These are phyloP conservation scores for Evernia prunastri DNA, from an alignment of 495 filamentous ascomycete genomes.

Conservation along the genomic window DNA sequence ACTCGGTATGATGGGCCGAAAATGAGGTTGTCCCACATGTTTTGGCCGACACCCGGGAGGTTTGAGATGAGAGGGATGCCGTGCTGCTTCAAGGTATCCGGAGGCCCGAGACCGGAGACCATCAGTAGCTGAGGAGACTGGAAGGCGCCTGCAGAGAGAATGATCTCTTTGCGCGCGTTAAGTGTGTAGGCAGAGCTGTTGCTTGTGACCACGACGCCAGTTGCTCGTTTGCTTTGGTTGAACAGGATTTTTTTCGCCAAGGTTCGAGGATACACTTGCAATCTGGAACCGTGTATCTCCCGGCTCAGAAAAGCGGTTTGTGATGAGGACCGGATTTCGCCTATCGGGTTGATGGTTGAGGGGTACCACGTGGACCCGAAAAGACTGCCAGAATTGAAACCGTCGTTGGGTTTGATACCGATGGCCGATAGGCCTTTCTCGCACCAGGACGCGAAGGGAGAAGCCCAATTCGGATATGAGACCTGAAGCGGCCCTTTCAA, in stretches of 20 bases:
- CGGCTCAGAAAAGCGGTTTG: slow-evolving; percentile 31
- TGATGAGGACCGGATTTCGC: slow-evolving; percentile 22
- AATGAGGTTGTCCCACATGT: slow-evolving; percentile 34
- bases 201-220: slow-evolving; percentile 23
- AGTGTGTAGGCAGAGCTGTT: neutral
- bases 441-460: slow-evolving; percentile 34
- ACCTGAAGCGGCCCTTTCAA: slow-evolving; percentile 34
- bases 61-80: slow-evolving; percentile 33
- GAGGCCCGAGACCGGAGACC: slow-evolving; percentile 54
- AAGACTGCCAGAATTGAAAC: slow-evolving; percentile 34
- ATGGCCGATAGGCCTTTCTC: slow-evolving; percentile 30
- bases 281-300: slow-evolving; percentile 21
- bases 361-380: slow-evolving; percentile 24
- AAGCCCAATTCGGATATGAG: slow-evolving; percentile 31
- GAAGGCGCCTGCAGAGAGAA: slow-evolving; percentile 53
- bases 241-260: slow-evolving; percentile 22
- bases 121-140: slow-evolving; percentile 54
- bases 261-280: slow-evolving; percentile 12
- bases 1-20: slow-evolving; percentile 23
- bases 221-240: slow-evolving; percentile 8
- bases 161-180: slow-evolving; percentile 43
- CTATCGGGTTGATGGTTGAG: slow-evolving; percentile 26
- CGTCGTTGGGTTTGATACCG: slow-evolving; percentile 31
- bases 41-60: slow-evolving; percentile 47
- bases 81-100: slow-evolving; percentile 28